Base-by-base conservation (phyloP, 1,284 basidiomycete species). In the Cutaneotrichosporon curvatum region DNA sequence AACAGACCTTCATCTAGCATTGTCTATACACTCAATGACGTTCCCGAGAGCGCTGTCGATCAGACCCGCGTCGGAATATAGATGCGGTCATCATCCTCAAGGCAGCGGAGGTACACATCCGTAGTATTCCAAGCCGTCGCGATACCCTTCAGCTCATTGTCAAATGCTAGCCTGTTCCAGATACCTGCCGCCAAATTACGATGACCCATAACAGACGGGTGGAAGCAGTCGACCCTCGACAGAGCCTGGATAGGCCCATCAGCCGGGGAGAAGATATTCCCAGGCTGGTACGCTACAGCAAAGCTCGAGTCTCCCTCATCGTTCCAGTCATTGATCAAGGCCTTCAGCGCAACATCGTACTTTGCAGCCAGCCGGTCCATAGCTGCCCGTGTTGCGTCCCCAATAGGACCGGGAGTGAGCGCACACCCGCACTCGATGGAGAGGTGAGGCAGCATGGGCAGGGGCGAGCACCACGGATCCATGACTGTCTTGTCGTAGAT, bases 171-270 rank as follows among this genome's bases (percentile, higher is more conserved):
- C 23, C 70, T 48, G 50, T 72, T 72, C 72, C 72, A 73, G 28
- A 73, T 43, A 0, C 68, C 70, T 1, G 67, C 64, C 4, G 68
- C 70, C 14, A 73, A 60, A 1, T 70, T 51, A 40, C 61, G 56
- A 48, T 73, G 72, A 1, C 64, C 65, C 20, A 56, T 57, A 16
- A 59, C 62, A 12, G 64, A 67, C 4, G 72, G 72, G 40, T 73
- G 72, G 55, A 73, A 74, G 51, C 70, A 74, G 50, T 74, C 72
- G 6, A 67, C 54, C n/a, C 60, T 58, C 8, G 63, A 67, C 5
- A 73, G 51, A 2, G 70, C 67, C 34, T 65, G 57, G 16, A 70
- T 62, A 4, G 72, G 72, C 41, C 65, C 72, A 31, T 60, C 49
- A 4, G 53, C 59, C 4, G 73, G 57, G 25, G 25, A 28, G 25